These are phyloP conservation scores for Daldinia grandis DNA, from an alignment of 495 filamentous ascomycete genomes.

Conservation along the genomic window DNA sequence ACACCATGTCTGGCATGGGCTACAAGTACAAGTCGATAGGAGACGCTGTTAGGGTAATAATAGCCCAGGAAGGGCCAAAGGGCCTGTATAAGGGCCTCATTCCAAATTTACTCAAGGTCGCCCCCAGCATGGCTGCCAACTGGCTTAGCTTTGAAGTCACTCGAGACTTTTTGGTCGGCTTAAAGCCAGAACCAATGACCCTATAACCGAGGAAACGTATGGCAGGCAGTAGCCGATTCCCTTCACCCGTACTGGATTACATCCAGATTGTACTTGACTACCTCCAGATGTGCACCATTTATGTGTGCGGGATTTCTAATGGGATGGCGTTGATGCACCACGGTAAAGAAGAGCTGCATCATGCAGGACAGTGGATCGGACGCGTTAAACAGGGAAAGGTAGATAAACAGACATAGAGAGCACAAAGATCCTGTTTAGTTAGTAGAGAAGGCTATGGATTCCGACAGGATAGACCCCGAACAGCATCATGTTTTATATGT, in stretches of 20 bases:
- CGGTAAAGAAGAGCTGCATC: conserved; percentile 5
- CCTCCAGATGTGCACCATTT: conserved; percentile 31
- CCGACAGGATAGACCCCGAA: conserved; percentile 2
- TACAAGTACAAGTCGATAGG: conserved; percentile 89
- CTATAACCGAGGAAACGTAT: conserved; percentile 22
- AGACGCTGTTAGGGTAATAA: conserved; percentile 83
- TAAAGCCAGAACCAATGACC: conserved; percentile 55
- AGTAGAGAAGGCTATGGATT: conserved; percentile 5
- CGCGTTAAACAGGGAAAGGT: conserved; percentile 28
- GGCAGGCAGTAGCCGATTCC: conserved; percentile 8
- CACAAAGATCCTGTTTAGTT: conserved; percentile 8
- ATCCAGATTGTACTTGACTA: conserved; percentile 33
- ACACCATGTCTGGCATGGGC: conserved; percentile 99
- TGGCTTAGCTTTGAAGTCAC: conserved; percentile 97
- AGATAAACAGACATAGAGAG: conserved; percentile 37
- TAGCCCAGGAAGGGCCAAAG: conserved; percentile 71
- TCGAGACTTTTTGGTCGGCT: conserved; percentile 78
- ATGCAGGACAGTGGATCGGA: conserved; percentile 5
- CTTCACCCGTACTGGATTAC: conserved; percentile 12
- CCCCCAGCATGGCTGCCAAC: conserved; percentile 97
- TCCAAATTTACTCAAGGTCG: conserved; percentile 95
- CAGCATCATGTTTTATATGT: not conserved
- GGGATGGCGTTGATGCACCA: conserved; percentile 19
- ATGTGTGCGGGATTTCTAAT: conserved; percentile 11
- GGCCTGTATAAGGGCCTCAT: conserved; percentile 93